phyloP scores from a whole-genome alignment of 768 basidiomycete species.

The Russula sp. region DNA sequence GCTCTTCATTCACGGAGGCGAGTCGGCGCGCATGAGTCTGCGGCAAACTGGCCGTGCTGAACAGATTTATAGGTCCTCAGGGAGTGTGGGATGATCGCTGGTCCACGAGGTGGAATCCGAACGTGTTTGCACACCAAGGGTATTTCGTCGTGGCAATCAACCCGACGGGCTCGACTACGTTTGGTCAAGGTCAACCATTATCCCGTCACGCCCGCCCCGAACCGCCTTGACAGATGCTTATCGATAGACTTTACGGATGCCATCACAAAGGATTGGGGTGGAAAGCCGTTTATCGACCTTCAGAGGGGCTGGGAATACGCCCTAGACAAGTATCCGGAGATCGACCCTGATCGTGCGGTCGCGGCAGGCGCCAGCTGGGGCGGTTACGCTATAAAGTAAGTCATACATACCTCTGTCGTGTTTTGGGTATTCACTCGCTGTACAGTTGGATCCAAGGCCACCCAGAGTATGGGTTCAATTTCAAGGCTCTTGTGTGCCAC shows the following conservation, averaged over 20 bases:
- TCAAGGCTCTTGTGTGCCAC: slow-evolving; percentile 89
- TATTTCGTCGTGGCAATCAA: slow-evolving; percentile 88
- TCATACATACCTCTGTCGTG: not conserved
- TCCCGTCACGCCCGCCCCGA: not conserved
- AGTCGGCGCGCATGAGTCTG: not conserved
- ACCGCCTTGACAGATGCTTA: not conserved
- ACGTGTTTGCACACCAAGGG: slow-evolving; percentile 69
- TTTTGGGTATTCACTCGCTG: slow-evolving; percentile 2
- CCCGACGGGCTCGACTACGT: slow-evolving; percentile 91
- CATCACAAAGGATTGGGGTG: slow-evolving; percentile 78
- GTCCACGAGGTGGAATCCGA: slow-evolving; percentile 91
- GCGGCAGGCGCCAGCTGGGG: slow-evolving; percentile 83
- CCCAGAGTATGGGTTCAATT: slow-evolving; percentile 78
- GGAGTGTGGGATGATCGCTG: slow-evolving; percentile 88
- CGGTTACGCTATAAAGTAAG: slow-evolving; percentile 82
- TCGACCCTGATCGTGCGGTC: slow-evolving; percentile 49
- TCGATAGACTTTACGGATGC: slow-evolving; percentile 68
- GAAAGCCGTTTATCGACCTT: slow-evolving; percentile 77
- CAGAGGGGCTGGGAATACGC: slow-evolving; percentile 68
- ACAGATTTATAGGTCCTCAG: slow-evolving; percentile 48
- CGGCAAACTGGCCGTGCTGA: not conserved
- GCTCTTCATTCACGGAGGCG: slow-evolving; percentile 76
- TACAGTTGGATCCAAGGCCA: slow-evolving; percentile 92
- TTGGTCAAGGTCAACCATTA: slow-evolving; percentile 62
- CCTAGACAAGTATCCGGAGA: slow-evolving; percentile 64